Conservation (phyloP, 352 stramenopile genomes). For the Globisporangium megalacanthum region DNA sequence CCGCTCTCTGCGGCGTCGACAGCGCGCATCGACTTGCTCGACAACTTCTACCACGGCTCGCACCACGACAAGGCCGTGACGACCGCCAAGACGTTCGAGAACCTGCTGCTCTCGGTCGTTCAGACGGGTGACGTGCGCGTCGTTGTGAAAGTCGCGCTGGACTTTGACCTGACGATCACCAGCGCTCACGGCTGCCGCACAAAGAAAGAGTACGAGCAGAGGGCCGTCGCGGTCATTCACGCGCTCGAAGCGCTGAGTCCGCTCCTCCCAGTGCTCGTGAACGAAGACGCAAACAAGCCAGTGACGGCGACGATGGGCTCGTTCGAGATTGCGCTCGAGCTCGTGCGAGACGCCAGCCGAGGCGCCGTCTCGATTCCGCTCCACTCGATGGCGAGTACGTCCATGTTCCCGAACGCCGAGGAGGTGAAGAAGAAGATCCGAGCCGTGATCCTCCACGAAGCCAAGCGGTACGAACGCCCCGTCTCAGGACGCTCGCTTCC, state of each 20-base stretch:
- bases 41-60: constrained; percentile 56
- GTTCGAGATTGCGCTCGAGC: constrained; percentile 52
- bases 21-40: constrained; percentile 30
- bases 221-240: constrained; percentile 27
- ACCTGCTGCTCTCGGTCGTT: constrained; percentile 42
- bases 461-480: constrained; percentile 30
- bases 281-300: constrained; percentile 14
- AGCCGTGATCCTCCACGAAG: constrained; percentile 48
- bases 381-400: constrained; percentile 50
- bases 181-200: constrained; percentile 47
- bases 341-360: constrained; percentile 23
- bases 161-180: constrained; percentile 29
- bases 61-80: constrained; percentile 36
- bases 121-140: constrained; percentile 48
- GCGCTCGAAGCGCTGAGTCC: constrained; percentile 48
- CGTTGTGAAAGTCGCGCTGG: constrained; percentile 26
- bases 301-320: constrained; percentile 22
- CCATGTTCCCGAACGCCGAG: constrained; percentile 36
- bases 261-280: constrained; percentile 40
- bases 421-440: constrained; percentile 59
- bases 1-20: background rate
- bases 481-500: background rate
- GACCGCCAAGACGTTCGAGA: constrained; percentile 49
- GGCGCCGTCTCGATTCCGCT: constrained; percentile 25
- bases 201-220: constrained; percentile 44